Conservation (phyloP, 371 early-diverging fungal species). For the Mortierella sp. region DNA sequence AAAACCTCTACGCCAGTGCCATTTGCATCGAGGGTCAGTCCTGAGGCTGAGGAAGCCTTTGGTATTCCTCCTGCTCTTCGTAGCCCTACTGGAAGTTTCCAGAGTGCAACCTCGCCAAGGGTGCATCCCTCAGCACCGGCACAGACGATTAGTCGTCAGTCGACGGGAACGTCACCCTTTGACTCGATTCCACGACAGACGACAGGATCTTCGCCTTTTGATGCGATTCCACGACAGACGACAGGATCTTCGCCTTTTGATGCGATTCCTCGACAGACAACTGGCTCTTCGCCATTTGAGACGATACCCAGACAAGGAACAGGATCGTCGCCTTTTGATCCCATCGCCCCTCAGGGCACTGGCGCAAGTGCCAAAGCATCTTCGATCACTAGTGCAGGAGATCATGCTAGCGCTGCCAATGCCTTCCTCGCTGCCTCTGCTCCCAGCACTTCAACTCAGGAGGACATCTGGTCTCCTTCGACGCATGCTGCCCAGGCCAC, state of each 20-base stretch:
- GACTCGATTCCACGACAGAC: constrained; percentile 24
- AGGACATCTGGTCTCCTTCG: constrained; percentile 39
- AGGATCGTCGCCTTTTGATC: constrained; percentile 32
- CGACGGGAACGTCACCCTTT: constrained; percentile 47
- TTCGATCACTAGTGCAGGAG: constrained; percentile 18
- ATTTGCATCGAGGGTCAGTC: constrained; percentile 19
- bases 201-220: constrained; percentile 39
- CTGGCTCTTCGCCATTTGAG: constrained; percentile 42
- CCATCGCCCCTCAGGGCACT: constrained; percentile 33
- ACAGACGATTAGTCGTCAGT: constrained; percentile 34
- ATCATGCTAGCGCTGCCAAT: neutral
- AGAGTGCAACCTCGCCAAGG: constrained; percentile 23
- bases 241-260: constrained; percentile 49
- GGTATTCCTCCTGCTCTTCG: constrained; percentile 51
- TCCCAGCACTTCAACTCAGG: constrained; percentile 11
- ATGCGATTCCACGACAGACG: constrained; percentile 25
- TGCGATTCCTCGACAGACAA: constrained; percentile 18
- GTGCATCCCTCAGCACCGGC: constrained; percentile 7
- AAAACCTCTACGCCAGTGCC: neutral
- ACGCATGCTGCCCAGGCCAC: constrained; percentile 34
- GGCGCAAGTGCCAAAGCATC: constrained; percentile 30
- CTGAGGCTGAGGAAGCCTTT: constrained; percentile 49
- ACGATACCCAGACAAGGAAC: constrained; percentile 30
- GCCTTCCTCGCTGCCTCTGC: constrained; percentile 10
- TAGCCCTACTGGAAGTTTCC: constrained; percentile 50